Conservation (phyloP, 2,329 filamentous ascomycete species). For the Alternaria burnsii region DNA sequence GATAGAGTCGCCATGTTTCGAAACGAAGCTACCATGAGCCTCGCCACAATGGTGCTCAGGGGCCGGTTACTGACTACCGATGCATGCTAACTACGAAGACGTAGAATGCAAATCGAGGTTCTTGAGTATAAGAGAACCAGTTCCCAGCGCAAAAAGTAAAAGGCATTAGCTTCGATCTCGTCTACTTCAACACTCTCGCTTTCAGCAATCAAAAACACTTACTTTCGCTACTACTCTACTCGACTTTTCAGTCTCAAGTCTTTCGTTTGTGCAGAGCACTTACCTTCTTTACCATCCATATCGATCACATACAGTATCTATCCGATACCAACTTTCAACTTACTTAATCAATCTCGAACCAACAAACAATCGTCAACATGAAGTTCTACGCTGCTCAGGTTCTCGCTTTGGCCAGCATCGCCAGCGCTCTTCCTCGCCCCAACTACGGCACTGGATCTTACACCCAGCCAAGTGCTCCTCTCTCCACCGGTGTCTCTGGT, state of each 20-base stretch:
- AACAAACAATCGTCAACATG: slow-evolving; percentile 9
- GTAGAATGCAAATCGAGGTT: not conserved
- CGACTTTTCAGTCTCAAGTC: slow-evolving; percentile 2
- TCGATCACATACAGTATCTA: not conserved
- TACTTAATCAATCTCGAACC: not conserved
- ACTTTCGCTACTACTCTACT: slow-evolving; percentile 4
- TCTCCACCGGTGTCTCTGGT: slow-evolving; percentile 2
- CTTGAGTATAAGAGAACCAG: slow-evolving; percentile 14
- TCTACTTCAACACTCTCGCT: slow-evolving; percentile 13
- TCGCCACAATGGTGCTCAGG: slow-evolving; percentile 3
- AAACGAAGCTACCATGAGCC: slow-evolving; percentile 7
- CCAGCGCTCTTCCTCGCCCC: slow-evolving; percentile 12
- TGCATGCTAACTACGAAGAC: not conserved
- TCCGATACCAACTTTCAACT: slow-evolving; percentile 3
- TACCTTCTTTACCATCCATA: not conserved
- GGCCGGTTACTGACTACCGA: not conserved
- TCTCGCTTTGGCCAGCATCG: slow-evolving; percentile 13
- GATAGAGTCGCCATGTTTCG: slow-evolving; percentile 11
- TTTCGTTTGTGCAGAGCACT: slow-evolving; percentile 14
- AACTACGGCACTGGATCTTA: not conserved
- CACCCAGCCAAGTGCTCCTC: not conserved
- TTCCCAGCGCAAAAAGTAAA: slow-evolving; percentile 7
- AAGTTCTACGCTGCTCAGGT: slow-evolving; percentile 15
- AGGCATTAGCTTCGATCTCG: slow-evolving; percentile 10
- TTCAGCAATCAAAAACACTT: slow-evolving; percentile 2